Evolutionary conservation across 495 filamentous ascomycete species (phyloP), one percentile per base, ranked within the genome.

Genomic region (Pyrenula aspistea): DNA sequence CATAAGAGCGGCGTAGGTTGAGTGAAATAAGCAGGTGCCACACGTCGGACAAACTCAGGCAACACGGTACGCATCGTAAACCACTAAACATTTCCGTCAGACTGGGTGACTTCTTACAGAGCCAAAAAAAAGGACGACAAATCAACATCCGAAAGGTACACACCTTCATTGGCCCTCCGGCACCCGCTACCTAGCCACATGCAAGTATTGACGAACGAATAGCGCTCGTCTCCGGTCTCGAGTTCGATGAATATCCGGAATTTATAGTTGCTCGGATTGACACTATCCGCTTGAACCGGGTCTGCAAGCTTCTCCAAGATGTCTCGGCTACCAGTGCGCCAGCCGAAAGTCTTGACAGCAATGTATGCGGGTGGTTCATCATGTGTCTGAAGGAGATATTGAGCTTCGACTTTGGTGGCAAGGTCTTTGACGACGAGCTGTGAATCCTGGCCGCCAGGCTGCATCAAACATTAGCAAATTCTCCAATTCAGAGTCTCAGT

Each of bases 171-270:
- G 24, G 77, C 78, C 54, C 75, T 71, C 63, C 79, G 76, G 59
- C 80, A 75, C 49, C 80, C 80, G 58, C 79, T 82, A 49, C 76
- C 78, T 47, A 83, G 67, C 81, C 81, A 84, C 76, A 84, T 79
- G 23, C 78, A 70, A 2, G 77, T 78, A 63, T 84, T 84, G 58
- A 83, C 58, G 61, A 81, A 79, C n/a, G 78, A 75, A 57, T 83
- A 84, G 36, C 81, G 74, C 55, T 80, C 73, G 60, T 84, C 81
- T 1, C 76, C 73, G 2, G 80, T 83, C 59, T 83, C 80, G 78
- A 84, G 81, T 3, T 74, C 73, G 20, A 83, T 64, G 56, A 80
- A 77, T 24, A 82, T 65, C 55, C 80, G 77, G 61, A 78, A 82
- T 51, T 76, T 78, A 61, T 81, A 81, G 12, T 73, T 72, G 63